A percentile compares a stretch with the other conserved stretches of the same genome.
phyloP scores from a whole-genome alignment of 345 rosid species.

The Clarkia xantiana region DNA sequence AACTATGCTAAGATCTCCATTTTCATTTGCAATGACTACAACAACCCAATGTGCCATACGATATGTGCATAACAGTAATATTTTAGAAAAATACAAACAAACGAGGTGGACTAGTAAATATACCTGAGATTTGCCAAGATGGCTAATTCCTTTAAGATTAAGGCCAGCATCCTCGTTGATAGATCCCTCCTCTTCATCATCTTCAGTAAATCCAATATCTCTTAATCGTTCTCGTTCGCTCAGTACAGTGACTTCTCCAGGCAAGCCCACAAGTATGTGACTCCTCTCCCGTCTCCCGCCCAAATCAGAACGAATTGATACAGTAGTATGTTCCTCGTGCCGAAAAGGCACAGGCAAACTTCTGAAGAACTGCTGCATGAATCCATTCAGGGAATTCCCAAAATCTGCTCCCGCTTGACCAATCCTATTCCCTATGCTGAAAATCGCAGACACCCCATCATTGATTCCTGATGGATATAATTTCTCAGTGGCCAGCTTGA shows the following conservation, averaged over 20 bases:
- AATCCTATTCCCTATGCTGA: conserved; percentile 62
- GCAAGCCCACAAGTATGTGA: conserved; percentile 13
- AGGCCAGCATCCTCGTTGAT: conserved; percentile 42
- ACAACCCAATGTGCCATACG: too few species aligned
- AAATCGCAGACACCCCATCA: conserved; percentile 55
- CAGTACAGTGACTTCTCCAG: conserved; percentile 23
- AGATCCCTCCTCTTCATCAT: conserved; percentile 14
- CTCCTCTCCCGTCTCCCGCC: conserved; percentile 14
- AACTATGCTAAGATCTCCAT: too few species aligned
- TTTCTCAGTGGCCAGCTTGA: conserved; percentile 25
- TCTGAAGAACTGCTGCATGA: conserved; percentile 72
- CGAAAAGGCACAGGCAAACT: conserved; percentile 54
- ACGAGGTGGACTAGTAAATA: too few species aligned
- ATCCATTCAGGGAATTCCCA: conserved; percentile 57
- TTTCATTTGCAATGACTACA: too few species aligned
- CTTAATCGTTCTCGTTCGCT: conserved; percentile 38
- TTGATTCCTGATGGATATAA: conserved; percentile 18
- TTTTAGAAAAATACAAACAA: too few species aligned
- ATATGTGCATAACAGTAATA: too few species aligned
- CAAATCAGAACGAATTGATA: conserved; percentile 16
- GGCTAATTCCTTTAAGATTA: conserved; percentile 35
- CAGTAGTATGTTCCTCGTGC: conserved; percentile 29
- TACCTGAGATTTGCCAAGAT: conserved; percentile 64
- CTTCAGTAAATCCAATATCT: conserved; percentile 27
- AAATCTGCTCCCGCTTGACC: conserved; percentile 89